Base-by-base conservation (phyloP, 108 stramenopile species). In the Cyclotella atomus region DNA sequence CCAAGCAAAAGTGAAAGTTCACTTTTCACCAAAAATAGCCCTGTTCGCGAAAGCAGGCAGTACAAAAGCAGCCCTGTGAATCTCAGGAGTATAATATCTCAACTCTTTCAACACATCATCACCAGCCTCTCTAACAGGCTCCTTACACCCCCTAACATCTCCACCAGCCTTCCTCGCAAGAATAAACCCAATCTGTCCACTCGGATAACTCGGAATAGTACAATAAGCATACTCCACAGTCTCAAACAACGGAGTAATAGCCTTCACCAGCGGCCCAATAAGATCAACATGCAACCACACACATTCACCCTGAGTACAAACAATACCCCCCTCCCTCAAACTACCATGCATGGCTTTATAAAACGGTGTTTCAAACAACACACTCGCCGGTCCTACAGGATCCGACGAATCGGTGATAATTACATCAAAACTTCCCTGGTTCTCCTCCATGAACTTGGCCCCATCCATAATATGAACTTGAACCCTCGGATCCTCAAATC, bases 281-380 rank as follows among this genome's bases (percentile, higher is more conserved):
- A 99, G 65, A 67, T 93, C 79, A 41, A 98, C 68, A 77, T 99
- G 97, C 21, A 99, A 77, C 98, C 98, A 99, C 49, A 95, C 83
- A 83, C 98, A 98, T 70, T 99, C 99, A 55, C 98, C 97, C 68
- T 98, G 98, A n/a, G 96, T 97, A 62, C 96, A 97, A 65, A 98
- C 85, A 71, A 98, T 93, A 35, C 98, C 98, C 6, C 93, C 95
- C 19, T 95, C 91, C 27, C 89, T 79, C 53, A 99, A 86, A 59
- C 89, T 88, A 27, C 59, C 76, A 71, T 95, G 77, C 93, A 97
- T 96, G 73, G 91, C 85, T 44, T 90, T 83, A 81, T 91, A 97
- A 81, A 99, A 98, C 12, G 91, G 90, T 36, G 97, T 95, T 78
- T 97, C 91, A 76, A 98, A 99, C 32, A 99, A 83, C 7, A 96